Evolutionary conservation across 2,329 filamentous ascomycete species (phyloP), one percentile per base, ranked within the genome.

Genomic region (Pseudocercospora ulei): DNA sequence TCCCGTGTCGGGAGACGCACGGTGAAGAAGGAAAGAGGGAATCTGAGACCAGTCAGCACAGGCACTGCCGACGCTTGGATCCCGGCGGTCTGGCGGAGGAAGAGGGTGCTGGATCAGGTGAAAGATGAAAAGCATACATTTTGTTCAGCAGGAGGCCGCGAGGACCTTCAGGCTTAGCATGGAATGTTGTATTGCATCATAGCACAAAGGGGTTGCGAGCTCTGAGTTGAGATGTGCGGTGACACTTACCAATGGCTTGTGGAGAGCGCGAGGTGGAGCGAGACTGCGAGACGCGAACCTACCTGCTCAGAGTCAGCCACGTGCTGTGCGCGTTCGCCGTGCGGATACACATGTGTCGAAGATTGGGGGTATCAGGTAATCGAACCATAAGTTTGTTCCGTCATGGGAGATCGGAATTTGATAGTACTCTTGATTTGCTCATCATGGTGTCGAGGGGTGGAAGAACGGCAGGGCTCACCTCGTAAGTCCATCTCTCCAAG

Each of bases 51-150:
- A 5, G 20, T 35, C 30, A 33, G 30, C 18, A 22, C 13, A 14
- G 18, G 9, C 1, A 7, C 17, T 33, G 20, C n/a, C 18, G n/a
- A 19, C 11, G 13, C 33, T 17, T 18, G 38, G 12, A 23, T 31
- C 12, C 9, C 18, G 5, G 26, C 28, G 14, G 16, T 9, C 11
- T 33, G 17, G 17, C 18, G 11, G 11, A 12, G 30, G n/a, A 12
- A 12, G 18, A n/a, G 1, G 23, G 7, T 33, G 30, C 30, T 23
- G 30, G n/a, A 33, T 83, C 80, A 83, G 78, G 72, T 72, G 78
- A 82, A 82, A 82, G 79, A 82, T 83, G 79, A 83, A 83, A 82
- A 82, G 78, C 72, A 76, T 72, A 71, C 70, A 67, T 69, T 74
- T 66, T 65, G 58, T 68, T 65, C 66, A 81, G 75, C 72, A 80